Conservation (phyloP, 306 rosid genomes). For the Vigna mungo region DNA sequence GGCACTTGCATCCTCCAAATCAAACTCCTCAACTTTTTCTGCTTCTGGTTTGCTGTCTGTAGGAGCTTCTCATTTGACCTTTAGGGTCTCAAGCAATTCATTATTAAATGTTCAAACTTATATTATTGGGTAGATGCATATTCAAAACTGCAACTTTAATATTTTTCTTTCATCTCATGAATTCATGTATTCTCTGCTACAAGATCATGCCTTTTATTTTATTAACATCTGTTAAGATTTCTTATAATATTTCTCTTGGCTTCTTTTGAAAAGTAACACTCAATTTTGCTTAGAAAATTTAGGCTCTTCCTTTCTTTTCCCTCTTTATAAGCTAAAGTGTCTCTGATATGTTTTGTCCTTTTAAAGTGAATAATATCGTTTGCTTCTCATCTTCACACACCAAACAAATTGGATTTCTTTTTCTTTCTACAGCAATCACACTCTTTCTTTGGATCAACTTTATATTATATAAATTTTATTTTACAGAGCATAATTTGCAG, state of each 20-base stretch:
- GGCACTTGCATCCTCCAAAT: conserved; percentile 32
- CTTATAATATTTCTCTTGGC: conserved; percentile 26
- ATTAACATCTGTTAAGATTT: conserved; percentile 36
- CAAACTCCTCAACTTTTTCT: conserved; percentile 9
- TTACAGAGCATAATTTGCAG: too few species aligned
- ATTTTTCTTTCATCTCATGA: conserved; percentile 9
- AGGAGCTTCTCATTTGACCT: conserved; percentile 39
- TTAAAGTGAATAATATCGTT: conserved; percentile 21
- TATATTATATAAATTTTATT: too few species aligned
- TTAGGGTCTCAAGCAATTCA: conserved; percentile 10
- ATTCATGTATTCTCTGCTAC: not conserved
- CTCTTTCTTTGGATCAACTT: too few species aligned
- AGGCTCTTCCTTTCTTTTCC: conserved; percentile 23
- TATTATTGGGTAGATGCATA: conserved; percentile 11
- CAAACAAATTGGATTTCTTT: not conserved
- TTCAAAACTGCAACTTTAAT: not conserved
- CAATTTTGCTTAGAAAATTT: conserved; percentile 24
- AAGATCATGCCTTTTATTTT: conserved; percentile 37
- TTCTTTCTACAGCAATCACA: too few species aligned
- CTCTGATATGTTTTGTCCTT: conserved; percentile 28
- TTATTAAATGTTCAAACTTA: conserved; percentile 9
- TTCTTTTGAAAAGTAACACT: conserved; percentile 25
- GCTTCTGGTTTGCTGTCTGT: not conserved
- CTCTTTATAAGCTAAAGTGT: conserved; percentile 35
- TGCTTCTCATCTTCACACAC: not conserved